Percentiles rank a stretch among this genome's conserved stretches.
Conservation (phyloP, 225 moss, liverwort and hornwort genomes). For the Asterella californica region DNA sequence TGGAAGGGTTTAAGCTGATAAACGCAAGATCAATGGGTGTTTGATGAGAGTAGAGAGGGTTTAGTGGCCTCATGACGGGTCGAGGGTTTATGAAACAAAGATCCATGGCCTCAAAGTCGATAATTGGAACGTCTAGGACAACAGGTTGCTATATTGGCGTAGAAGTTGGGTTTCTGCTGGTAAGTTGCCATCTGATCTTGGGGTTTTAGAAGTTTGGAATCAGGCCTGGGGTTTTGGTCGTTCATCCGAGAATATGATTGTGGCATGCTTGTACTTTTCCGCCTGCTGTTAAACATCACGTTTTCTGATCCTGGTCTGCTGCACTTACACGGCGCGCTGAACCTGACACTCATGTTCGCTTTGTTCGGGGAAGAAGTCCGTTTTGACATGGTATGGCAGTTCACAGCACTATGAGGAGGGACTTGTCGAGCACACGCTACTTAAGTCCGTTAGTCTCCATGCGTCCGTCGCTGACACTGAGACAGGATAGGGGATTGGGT, state of each 20-base stretch:
- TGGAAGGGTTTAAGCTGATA: constrained; percentile 38
- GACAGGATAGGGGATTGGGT: not conserved
- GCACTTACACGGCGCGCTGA: constrained; percentile 7
- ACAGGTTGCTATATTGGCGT: constrained; percentile 26
- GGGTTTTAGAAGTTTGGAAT: constrained; percentile 29
- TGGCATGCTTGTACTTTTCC: constrained; percentile 10
- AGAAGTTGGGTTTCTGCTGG: constrained; percentile 26
- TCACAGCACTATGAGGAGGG: constrained; percentile 2
- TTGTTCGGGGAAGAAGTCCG: constrained; percentile 5
- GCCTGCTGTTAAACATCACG: constrained; percentile 17
- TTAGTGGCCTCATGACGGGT: constrained; percentile 19
- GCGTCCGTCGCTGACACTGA: constrained; percentile 13
- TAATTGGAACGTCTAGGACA: constrained; percentile 26
- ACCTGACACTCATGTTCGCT: not conserved
- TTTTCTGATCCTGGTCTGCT: constrained; percentile 4
- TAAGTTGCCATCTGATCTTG: constrained; percentile 34
- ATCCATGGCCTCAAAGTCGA: constrained; percentile 21
- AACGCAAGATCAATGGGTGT: constrained; percentile 20
- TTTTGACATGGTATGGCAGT: constrained; percentile 14
- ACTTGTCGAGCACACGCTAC: not conserved
- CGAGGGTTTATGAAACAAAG: constrained; percentile 30
- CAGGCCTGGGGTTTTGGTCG: constrained; percentile 28
- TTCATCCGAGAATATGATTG: constrained; percentile 15
- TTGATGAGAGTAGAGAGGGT: constrained; percentile 23
- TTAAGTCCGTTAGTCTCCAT: constrained; percentile 6